Conservation (phyloP, 208 protist genomes). For the Acanthamoeba healyi region DNA sequence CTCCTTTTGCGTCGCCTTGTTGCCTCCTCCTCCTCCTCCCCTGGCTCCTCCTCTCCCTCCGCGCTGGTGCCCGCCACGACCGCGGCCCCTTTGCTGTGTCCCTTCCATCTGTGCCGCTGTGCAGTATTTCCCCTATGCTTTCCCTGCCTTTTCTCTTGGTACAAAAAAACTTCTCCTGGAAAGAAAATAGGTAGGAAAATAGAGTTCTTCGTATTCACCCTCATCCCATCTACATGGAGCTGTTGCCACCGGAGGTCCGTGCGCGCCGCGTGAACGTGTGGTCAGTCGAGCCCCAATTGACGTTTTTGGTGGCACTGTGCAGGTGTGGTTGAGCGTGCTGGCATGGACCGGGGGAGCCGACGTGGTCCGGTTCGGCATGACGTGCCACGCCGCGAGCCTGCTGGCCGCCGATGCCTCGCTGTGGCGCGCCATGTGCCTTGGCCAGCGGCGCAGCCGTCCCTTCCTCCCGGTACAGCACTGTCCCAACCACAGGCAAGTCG, state of each 20-base stretch:
- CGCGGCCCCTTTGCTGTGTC: too few relatives aligned
- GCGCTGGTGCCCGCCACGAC: too few relatives aligned
- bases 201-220: not conserved
- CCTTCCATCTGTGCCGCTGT: too few relatives aligned
- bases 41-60: not conserved
- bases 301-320: too few relatives aligned
- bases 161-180: too few relatives aligned
- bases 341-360: not conserved
- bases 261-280: not conserved
- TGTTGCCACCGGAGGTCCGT: not conserved
- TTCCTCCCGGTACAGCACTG: not conserved
- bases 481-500: not conserved
- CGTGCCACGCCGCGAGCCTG: not conserved
- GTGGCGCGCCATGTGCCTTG: not conserved
- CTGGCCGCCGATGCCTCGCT: not conserved
- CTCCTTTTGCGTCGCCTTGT: not conserved
- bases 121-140: too few relatives aligned
- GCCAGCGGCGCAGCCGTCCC: not conserved
- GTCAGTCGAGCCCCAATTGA: not conserved
- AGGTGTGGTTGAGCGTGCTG: not conserved
- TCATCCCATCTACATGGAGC: not conserved
- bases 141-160: too few relatives aligned
- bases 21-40: not conserved
- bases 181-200: not conserved
- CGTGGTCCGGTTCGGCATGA: not conserved